Percentiles rank a stretch among this genome's conserved stretches.
Conservation (phyloP, 1,284 basidiomycete genomes). For the Sanguinoderma infundibulare region DNA sequence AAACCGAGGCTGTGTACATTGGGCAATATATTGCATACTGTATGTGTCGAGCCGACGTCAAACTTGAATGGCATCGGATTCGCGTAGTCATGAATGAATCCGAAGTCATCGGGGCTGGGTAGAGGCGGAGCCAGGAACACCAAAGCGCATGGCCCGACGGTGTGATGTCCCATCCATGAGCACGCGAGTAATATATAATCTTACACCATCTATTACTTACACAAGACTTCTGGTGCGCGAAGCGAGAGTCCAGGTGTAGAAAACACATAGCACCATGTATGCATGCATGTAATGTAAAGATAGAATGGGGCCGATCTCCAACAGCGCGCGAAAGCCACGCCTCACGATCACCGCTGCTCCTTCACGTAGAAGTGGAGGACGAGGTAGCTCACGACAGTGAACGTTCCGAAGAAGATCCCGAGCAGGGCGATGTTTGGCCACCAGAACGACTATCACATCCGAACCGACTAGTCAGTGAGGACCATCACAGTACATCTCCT, state of each 20-base stretch:
- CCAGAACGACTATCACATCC: constrained; percentile 80
- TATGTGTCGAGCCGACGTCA: no score
- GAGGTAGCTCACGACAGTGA: constrained; percentile 78
- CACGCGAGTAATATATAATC: not conserved
- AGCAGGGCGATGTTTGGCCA: constrained; percentile 90
- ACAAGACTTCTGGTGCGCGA: not conserved
- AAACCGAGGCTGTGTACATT: no score
- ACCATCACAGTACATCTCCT: not conserved
- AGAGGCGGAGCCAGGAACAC: no score
- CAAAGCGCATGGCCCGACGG: no score
- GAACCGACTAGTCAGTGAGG: constrained; percentile 1
- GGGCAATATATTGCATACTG: no score
- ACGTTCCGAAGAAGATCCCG: constrained; percentile 81
- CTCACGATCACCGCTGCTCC: constrained; percentile 75
- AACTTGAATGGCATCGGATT: no score
- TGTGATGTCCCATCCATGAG: no score
- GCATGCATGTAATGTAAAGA: not conserved
- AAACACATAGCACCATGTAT: no score
- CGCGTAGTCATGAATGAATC: no score
- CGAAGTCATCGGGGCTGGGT: no score
- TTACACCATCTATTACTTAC: constrained; percentile 2
- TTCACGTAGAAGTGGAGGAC: constrained; percentile 88
- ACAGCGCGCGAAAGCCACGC: not conserved
- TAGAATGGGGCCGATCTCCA: not conserved
- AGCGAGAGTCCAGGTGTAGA: not conserved